Conservation (phyloP, 1,139 yeast species). For the Tardiomyces depauwii region DNA sequence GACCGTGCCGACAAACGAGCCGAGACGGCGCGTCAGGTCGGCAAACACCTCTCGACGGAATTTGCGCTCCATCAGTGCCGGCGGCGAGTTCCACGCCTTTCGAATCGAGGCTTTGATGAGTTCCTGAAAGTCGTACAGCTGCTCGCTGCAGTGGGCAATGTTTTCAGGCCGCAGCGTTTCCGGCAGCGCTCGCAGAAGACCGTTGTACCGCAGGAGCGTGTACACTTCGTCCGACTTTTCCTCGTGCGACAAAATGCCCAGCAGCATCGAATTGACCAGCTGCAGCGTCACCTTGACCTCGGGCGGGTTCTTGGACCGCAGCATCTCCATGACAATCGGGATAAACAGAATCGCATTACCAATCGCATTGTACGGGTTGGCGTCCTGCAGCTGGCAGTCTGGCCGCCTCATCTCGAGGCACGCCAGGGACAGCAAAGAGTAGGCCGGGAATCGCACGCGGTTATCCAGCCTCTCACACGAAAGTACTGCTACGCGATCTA, state of each 20-base stretch:
- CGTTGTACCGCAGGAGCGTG: slow-evolving; percentile 17
- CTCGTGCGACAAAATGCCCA: slow-evolving; percentile 14
- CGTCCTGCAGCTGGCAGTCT: slow-evolving; percentile 5
- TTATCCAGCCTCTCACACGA: slow-evolving; percentile 4
- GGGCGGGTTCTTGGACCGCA: slow-evolving; percentile 14
- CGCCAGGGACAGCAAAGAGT: slow-evolving; percentile 16
- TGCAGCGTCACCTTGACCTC: slow-evolving; percentile 17
- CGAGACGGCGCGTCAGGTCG: slow-evolving; percentile 6
- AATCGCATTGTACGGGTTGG: slow-evolving; percentile 10
- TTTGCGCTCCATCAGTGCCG: slow-evolving; percentile 10
- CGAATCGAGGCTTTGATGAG: slow-evolving; percentile 16
- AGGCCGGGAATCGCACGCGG: slow-evolving; percentile 13
- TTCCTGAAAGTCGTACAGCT: slow-evolving; percentile 20
- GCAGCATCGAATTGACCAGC: slow-evolving; percentile 15
- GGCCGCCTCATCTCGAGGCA: slow-evolving; percentile 14
- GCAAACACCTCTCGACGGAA: slow-evolving; percentile 12
- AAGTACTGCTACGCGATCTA: slow-evolving; percentile 14
- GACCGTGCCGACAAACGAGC: not conserved
- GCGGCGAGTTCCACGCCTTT: slow-evolving; percentile 11
- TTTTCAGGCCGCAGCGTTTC: slow-evolving; percentile 14
- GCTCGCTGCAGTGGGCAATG: slow-evolving; percentile 17
- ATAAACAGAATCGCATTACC: slow-evolving; percentile 12
- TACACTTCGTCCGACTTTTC: slow-evolving; percentile 11
- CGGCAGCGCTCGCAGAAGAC: slow-evolving; percentile 15
- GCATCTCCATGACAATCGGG: slow-evolving; percentile 13